phyloP scores from a whole-genome alignment of 805 yeast genomes.

The Pichia phayaonensis region DNA sequence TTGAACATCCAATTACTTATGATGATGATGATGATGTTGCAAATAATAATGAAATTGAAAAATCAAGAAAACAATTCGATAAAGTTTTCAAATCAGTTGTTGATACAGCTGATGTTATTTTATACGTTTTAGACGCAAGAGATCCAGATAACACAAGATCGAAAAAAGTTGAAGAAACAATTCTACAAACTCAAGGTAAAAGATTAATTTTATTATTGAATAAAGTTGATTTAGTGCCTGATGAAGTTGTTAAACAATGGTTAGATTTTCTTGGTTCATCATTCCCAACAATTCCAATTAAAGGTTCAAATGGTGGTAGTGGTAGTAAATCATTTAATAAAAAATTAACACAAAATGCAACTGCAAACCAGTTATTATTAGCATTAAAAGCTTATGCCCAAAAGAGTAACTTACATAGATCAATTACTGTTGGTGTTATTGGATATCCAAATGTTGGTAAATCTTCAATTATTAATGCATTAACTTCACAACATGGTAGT shows the following conservation, averaged over 20 bases:
- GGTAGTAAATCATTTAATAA: slow-evolving; percentile 65
- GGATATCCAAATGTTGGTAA: slow-evolving; percentile 98
- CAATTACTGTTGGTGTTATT: slow-evolving; percentile 88
- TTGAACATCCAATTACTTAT: slow-evolving; percentile 40
- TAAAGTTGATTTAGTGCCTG: slow-evolving; percentile 90
- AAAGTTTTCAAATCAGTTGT: slow-evolving; percentile 90
- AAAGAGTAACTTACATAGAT: slow-evolving; percentile 77
- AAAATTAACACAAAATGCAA: slow-evolving; percentile 58
- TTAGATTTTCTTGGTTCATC: slow-evolving; percentile 64
- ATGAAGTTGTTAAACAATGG: slow-evolving; percentile 79
- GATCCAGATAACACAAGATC: slow-evolving; percentile 96
- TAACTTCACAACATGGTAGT: slow-evolving; percentile 74
- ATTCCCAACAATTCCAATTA: slow-evolving; percentile 89
- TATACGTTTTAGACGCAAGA: slow-evolving; percentile 94
- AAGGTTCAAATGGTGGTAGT: slow-evolving; percentile 69
- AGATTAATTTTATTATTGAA: slow-evolving; percentile 80
- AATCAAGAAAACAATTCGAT: slow-evolving; percentile 85
- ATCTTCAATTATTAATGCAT: slow-evolving; percentile 86
- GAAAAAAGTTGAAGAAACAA: slow-evolving; percentile 82
- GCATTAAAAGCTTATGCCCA: slow-evolving; percentile 81
- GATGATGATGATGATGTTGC: slow-evolving; percentile 25
- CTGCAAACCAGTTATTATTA: slow-evolving; percentile 68
- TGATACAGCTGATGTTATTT: slow-evolving; percentile 82
- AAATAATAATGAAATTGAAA: slow-evolving; percentile 46
- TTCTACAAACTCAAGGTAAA: slow-evolving; percentile 70